Percentiles rank a stretch among this genome's conserved stretches.
Evolutionary conservation across 1,284 basidiomycete genomes (phyloP).

Genomic region (Erythrobasidium hasegawianum): DNA sequence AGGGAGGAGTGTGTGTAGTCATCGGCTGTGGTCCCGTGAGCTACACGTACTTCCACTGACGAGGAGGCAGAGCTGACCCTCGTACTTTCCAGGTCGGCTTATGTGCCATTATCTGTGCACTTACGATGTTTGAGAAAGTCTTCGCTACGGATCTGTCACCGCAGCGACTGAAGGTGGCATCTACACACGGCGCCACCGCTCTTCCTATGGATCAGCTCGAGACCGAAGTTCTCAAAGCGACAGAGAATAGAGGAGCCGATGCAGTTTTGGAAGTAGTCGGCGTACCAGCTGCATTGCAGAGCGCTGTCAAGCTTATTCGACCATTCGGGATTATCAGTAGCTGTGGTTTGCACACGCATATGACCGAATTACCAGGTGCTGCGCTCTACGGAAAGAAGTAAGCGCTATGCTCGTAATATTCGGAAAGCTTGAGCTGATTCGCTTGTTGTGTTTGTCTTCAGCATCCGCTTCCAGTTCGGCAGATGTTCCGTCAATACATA

Average conservation of each 20-base stretch:
- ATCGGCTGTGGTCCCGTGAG: slow-evolving; percentile 52
- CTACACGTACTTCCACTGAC: no score
- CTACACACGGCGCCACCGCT: slow-evolving; percentile 48
- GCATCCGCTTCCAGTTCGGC: slow-evolving; percentile 63
- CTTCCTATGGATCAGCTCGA: slow-evolving; percentile 40
- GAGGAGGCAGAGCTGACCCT: no score
- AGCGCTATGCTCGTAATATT: no score
- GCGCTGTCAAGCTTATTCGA: slow-evolving; percentile 72
- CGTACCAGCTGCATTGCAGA: slow-evolving; percentile 62
- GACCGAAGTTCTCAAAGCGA: slow-evolving; percentile 28
- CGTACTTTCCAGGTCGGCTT: slow-evolving; percentile 50
- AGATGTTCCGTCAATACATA: slow-evolving; percentile 63
- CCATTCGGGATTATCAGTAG: slow-evolving; percentile 51
- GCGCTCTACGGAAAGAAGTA: slow-evolving; percentile 73
- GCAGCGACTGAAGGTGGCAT: slow-evolving; percentile 42
- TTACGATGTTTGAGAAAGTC: slow-evolving; percentile 35
- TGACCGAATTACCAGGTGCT: slow-evolving; percentile 49
- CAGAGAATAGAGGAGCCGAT: slow-evolving; percentile 52
- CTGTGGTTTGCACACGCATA: slow-evolving; percentile 39
- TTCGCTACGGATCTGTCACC: slow-evolving; percentile 48
- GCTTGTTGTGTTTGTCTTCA: background rate
- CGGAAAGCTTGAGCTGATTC: background rate
- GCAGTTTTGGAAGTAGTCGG: slow-evolving; percentile 67
- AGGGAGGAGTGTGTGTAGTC: slow-evolving; percentile 46
- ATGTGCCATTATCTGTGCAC: slow-evolving; percentile 51